Conservation (phyloP, 768 basidiomycete genomes). For the Psilocybe cyanescens region DNA sequence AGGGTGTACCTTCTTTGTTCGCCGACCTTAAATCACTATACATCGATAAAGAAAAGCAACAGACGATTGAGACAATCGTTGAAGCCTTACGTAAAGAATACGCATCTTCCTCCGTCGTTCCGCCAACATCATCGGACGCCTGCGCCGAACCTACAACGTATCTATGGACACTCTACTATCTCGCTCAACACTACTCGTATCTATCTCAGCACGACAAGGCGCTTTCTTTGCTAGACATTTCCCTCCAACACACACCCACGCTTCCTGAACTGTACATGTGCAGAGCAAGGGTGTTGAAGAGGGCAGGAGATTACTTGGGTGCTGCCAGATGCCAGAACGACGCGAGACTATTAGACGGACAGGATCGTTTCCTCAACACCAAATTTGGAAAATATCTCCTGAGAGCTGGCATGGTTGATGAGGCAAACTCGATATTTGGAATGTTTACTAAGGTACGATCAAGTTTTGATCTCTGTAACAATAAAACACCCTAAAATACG, state of each 20-base stretch:
- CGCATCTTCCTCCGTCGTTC: slow-evolving; percentile 15
- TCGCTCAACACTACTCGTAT: slow-evolving; percentile 86
- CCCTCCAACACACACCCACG: slow-evolving; percentile 87
- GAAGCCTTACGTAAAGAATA: slow-evolving; percentile 49
- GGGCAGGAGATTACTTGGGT: slow-evolving; percentile 76
- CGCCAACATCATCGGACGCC: slow-evolving; percentile 20
- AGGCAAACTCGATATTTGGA: slow-evolving; percentile 75
- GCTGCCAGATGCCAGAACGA: slow-evolving; percentile 81
- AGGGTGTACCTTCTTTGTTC: slow-evolving; percentile 93
- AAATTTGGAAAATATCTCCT: slow-evolving; percentile 92
- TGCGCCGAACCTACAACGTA: slow-evolving; percentile 75
- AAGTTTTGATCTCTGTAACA: neutral
- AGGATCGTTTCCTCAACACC: slow-evolving; percentile 94
- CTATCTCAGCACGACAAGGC: slow-evolving; percentile 56
- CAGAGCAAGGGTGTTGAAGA: slow-evolving; percentile 84
- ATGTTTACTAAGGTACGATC: slow-evolving; percentile 85
- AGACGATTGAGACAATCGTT: slow-evolving; percentile 69
- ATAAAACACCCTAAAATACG: neutral
- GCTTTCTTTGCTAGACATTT: slow-evolving; percentile 63
- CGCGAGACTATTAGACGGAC: slow-evolving; percentile 85
- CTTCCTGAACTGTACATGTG: slow-evolving; percentile 88
- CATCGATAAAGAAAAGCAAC: slow-evolving; percentile 61
- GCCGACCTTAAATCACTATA: slow-evolving; percentile 91
- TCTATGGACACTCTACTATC: slow-evolving; percentile 95
- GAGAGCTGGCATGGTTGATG: slow-evolving; percentile 77